Evolutionary conservation across 2,329 filamentous ascomycete species (phyloP), one percentile per base, ranked within the genome.

Genomic region (Lachnellula willkommii): DNA sequence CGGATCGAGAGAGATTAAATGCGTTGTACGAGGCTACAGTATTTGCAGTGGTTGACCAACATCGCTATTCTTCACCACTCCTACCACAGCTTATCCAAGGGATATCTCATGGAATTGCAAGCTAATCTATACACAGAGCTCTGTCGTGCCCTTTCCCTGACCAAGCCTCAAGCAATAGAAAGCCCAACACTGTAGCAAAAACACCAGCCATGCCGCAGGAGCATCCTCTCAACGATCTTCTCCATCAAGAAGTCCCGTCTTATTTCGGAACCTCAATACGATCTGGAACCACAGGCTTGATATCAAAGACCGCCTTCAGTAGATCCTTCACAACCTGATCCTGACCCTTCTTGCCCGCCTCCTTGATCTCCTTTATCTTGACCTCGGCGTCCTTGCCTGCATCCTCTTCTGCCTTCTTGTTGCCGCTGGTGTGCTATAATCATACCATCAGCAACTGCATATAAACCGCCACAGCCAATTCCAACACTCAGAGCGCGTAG

Each of bases 361-460:
- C 80, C 72, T 89, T 82, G 71, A 97, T 97, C 72, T 89, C 85
- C 73, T 85, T 81, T 66, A 97, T 85, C 75, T 95, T 86, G 66
- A 73, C 79, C 59, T 96, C 89, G 52, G 89, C 89, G 63, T 93
- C 89, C 75, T 86, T 87, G 74, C 84, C 83, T 63, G 90, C 89
- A 67, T 91, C 85, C 60, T 85, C 82, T 72, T 93, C 88, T 62
- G 88, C 88, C 65, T 86, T 83, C 73, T 88, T 84, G 81, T 96
- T 96, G 69, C 92, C 92, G 73, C 89, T 89, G 67, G 89, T 87
- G 77, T 99, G 93, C 93, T 97, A 66, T 64, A 53, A 50, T n/a
- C 39, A 42, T n/a, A 42, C 28, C 28, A 53, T 63, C 32, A 63
- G 59, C 42, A 48, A 6, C 28, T 32, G 9, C 9, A 12, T 32